These are phyloP conservation scores for Pythium aphanidermatum DNA, from an alignment of 352 stramenopile genomes.

Conservation along the genomic window DNA sequence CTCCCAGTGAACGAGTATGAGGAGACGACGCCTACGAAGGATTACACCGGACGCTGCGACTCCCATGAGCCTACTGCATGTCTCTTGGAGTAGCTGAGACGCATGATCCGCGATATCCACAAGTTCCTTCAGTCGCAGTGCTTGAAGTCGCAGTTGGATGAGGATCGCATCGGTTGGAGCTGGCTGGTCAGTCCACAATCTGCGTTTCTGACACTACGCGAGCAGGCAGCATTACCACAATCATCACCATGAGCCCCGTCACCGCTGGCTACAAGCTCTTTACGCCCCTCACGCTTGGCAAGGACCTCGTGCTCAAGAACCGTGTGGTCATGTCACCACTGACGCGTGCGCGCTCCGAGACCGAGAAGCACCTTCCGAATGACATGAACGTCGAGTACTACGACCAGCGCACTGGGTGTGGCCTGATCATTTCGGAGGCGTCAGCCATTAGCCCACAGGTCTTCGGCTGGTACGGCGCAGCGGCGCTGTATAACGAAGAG, in stretches of 20 bases:
- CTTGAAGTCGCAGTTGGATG: no score
- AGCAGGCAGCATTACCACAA: no score
- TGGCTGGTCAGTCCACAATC: no score
- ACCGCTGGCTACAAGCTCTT: constrained; percentile 15
- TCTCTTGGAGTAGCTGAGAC: no score
- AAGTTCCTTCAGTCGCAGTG: no score
- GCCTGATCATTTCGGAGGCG: constrained; percentile 34
- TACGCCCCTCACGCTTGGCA: constrained; percentile 16
- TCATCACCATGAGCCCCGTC: not conserved
- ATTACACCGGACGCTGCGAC: no score
- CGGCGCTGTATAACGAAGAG: constrained; percentile 28
- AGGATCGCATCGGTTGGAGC: no score
- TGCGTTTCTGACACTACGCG: no score
- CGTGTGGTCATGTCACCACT: constrained; percentile 34
- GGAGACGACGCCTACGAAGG: no score
- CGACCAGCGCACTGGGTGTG: constrained; percentile 22
- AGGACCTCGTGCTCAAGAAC: constrained; percentile 21
- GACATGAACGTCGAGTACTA: constrained; percentile 28
- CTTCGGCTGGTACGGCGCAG: constrained; percentile 14
- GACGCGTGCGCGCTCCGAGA: constrained; percentile 17
- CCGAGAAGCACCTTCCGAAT: constrained; percentile 6
- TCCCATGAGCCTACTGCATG: no score
- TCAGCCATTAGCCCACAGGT: constrained; percentile 16
- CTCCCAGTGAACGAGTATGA: no score
- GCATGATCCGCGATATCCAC: no score